Evolutionary conservation across 1,284 basidiomycete genomes (phyloP).

Genomic region (Cutaneotrichosporon sp.): DNA sequence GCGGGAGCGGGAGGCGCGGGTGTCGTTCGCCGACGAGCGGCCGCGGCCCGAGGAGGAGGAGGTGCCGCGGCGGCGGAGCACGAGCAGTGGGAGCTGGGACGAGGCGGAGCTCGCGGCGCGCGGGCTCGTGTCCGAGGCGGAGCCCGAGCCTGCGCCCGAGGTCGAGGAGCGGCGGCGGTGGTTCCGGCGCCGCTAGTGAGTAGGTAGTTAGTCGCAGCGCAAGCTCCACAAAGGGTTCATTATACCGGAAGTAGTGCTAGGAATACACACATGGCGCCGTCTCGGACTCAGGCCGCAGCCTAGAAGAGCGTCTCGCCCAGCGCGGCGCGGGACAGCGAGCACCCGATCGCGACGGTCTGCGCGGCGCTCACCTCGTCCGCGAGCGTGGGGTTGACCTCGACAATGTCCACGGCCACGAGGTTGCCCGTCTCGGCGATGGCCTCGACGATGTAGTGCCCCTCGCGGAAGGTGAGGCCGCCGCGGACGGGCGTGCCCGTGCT

Average conservation of each 20-base stretch:
- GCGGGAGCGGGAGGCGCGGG: slow-evolving; percentile 41
- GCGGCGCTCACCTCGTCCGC: slow-evolving; percentile 66
- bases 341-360: slow-evolving; percentile 91
- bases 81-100: not conserved
- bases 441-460: slow-evolving; percentile 91
- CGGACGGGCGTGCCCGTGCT: slow-evolving; percentile 70
- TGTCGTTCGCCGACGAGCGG: not conserved
- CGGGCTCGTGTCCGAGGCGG: not conserved
- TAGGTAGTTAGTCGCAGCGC: not conserved
- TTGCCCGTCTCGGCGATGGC: slow-evolving; percentile 90
- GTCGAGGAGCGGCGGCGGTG: not conserved
- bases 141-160: not conserved
- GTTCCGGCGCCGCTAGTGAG: not conserved
- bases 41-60: slow-evolving; percentile 47
- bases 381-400: slow-evolving; percentile 97
- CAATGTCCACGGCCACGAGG: slow-evolving; percentile 86
- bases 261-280: not conserved
- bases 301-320: slow-evolving; percentile 66
- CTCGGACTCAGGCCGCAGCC: too few species aligned
- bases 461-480: slow-evolving; percentile 94
- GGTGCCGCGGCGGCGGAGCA: not conserved
- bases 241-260: not conserved
- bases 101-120: not conserved
- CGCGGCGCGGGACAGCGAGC: slow-evolving; percentile 86
- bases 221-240: slow-evolving; percentile 11